Evolutionary conservation across 257 asterid species (phyloP).

Genomic region (Lycium ferocissimum): DNA sequence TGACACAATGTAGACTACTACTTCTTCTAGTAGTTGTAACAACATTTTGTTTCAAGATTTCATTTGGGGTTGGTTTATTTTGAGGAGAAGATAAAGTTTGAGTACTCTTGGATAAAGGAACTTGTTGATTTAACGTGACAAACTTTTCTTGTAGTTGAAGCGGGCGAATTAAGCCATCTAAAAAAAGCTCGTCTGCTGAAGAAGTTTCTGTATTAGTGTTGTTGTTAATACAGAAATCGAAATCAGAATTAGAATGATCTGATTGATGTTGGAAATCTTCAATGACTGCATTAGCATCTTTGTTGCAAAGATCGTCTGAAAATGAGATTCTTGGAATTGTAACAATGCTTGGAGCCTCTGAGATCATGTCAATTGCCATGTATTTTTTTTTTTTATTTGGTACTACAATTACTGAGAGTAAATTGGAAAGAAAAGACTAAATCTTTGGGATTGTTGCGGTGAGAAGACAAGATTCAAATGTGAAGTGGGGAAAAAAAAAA

Average conservation of each 20-base stretch:
- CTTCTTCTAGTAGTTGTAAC: conserved; percentile 40
- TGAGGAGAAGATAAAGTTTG: conserved; percentile 30
- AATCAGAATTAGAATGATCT: conserved; percentile 39
- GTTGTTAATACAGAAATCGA: conserved; percentile 47
- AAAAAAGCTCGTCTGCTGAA: conserved; percentile 57
- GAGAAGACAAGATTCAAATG: not conserved
- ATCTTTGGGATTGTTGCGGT: not conserved
- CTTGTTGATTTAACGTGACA: conserved; percentile 30
- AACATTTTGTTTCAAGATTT: conserved; percentile 29
- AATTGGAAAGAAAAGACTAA: not conserved
- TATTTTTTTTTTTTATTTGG: not conserved
- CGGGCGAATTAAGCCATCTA: conserved; percentile 49
- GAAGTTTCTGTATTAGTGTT: conserved; percentile 36
- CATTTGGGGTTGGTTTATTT: conserved; percentile 29
- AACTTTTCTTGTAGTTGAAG: conserved; percentile 46
- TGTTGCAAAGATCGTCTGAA: conserved; percentile 42
- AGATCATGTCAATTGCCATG: conserved; percentile 46
- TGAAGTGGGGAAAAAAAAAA: not conserved
- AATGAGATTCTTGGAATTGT: conserved; percentile 55
- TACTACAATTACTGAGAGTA: not conserved
- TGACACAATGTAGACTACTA: conserved; percentile 47
- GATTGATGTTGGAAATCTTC: not conserved
- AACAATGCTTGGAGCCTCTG: conserved; percentile 40
- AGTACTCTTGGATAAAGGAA: conserved; percentile 26
- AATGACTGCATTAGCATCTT: not conserved